Percentiles rank a stretch among this genome's conserved stretches.
phyloP scores from a whole-genome alignment of 2,329 filamentous ascomycete genomes.

The Pseudocercospora vitis region DNA sequence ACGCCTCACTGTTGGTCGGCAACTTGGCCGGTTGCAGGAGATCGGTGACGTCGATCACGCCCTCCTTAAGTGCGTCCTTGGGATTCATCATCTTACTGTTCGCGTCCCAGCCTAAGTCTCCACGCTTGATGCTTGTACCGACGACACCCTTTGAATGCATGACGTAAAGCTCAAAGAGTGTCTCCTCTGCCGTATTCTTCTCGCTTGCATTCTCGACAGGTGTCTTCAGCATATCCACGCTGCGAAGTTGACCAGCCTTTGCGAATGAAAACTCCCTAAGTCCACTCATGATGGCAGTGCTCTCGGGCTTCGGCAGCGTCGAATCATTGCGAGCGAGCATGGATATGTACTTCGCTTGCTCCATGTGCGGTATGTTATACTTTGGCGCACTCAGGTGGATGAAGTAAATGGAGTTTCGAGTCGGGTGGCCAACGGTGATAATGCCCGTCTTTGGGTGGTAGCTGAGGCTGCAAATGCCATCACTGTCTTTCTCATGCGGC shows the following conservation, averaged over 20 bases:
- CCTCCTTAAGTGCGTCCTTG: slow-evolving; percentile 72
- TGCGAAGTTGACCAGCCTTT: slow-evolving; percentile 81
- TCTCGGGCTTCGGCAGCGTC: slow-evolving; percentile 78
- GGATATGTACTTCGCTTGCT: slow-evolving; percentile 84
- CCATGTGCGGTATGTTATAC: slow-evolving; percentile 77
- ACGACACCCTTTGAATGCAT: slow-evolving; percentile 99
- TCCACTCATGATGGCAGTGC: slow-evolving; percentile 95
- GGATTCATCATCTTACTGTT: slow-evolving; percentile 83
- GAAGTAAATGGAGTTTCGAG: slow-evolving; percentile 96
- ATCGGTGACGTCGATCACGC: slow-evolving; percentile 72
- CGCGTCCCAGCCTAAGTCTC: slow-evolving; percentile 86
- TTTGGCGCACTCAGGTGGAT: slow-evolving; percentile 91
- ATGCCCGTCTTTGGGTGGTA: slow-evolving; percentile 93
- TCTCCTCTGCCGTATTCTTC: slow-evolving; percentile 61
- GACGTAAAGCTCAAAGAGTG: slow-evolving; percentile 89
- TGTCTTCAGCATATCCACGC: slow-evolving; percentile 80
- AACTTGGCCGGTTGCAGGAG: slow-evolving; percentile 44
- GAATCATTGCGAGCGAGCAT: slow-evolving; percentile 71
- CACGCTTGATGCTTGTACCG: slow-evolving; percentile 79
- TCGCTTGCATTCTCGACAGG: slow-evolving; percentile 57
- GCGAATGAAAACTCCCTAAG: slow-evolving; percentile 92
- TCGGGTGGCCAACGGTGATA: slow-evolving; percentile 92
- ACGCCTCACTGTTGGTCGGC: slow-evolving; percentile 19
- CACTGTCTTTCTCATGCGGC: slow-evolving; percentile 75
- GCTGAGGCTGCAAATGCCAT: slow-evolving; percentile 95